A percentile compares a stretch with the other conserved stretches of the same genome.
Evolutionary conservation across 1,284 basidiomycete species (phyloP).

Genomic region (Phylloporus sp.): DNA sequence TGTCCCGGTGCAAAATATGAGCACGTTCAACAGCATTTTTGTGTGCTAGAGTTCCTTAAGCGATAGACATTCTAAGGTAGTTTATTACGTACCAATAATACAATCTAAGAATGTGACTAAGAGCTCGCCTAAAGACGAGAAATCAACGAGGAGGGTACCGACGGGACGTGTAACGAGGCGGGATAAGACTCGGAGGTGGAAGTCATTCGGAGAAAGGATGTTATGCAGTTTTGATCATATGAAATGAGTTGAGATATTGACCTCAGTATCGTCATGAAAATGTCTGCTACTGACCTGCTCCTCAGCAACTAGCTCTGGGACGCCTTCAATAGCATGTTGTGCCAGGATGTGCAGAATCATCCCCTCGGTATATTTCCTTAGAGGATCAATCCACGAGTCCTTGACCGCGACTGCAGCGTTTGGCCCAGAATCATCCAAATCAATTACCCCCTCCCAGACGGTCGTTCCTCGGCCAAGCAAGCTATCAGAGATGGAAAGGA

Average conservation of each 20-base stretch:
- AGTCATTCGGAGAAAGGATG: background rate
- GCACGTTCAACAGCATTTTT: slow-evolving; percentile 1
- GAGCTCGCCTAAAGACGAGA: slow-evolving; percentile 16
- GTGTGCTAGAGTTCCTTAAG: slow-evolving; percentile 8
- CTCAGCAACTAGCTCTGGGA: slow-evolving; percentile 11
- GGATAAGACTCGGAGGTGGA: slow-evolving; percentile 10
- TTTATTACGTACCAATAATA: slow-evolving; percentile 3
- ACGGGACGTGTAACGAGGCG: slow-evolving; percentile 9
- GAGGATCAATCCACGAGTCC: slow-evolving; percentile 17
- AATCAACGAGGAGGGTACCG: slow-evolving; percentile 3
- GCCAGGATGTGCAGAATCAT: slow-evolving; percentile 13
- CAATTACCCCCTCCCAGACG: too few relatives aligned
- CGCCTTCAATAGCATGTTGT: slow-evolving; percentile 3
- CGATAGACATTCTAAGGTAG: background rate
- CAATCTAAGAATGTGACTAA: slow-evolving; percentile 12
- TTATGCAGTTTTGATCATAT: background rate
- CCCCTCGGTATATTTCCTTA: slow-evolving; percentile 16
- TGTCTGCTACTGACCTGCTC: slow-evolving; percentile 11
- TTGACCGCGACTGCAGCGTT: too few relatives aligned
- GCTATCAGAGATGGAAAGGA: too few relatives aligned
- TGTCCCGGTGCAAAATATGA: slow-evolving; percentile 6
- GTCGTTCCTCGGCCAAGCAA: too few relatives aligned
- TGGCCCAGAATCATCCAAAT: too few relatives aligned
- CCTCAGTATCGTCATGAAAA: background rate
- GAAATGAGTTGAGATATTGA: slow-evolving; percentile 8